Evolutionary conservation across 768 basidiomycete species (phyloP).

Genomic region (Cubamyces sp.): DNA sequence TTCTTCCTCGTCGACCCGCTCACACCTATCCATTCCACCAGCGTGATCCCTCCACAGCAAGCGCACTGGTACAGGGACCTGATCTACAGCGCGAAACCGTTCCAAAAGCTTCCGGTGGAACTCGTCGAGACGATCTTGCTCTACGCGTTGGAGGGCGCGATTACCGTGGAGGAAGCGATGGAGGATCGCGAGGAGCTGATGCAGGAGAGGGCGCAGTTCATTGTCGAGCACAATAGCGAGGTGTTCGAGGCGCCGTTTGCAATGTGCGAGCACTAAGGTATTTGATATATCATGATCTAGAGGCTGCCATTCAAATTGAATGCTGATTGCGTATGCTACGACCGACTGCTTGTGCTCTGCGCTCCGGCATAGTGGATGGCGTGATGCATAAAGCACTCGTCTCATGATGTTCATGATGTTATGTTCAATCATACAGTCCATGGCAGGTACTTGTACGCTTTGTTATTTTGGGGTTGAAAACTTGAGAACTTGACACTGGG

Average conservation of each 20-base stretch:
- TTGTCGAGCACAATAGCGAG: slow-evolving; percentile 9
- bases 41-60: slow-evolving; percentile 39
- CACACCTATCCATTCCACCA: slow-evolving; percentile 35
- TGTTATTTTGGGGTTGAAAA: too few species aligned
- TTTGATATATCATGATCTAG: too few species aligned
- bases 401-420: too few species aligned
- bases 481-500: too few species aligned
- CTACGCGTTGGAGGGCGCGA: slow-evolving; percentile 13
- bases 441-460: too few species aligned
- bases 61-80: slow-evolving; percentile 29
- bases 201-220: slow-evolving; percentile 27
- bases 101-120: slow-evolving; percentile 28
- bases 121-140: slow-evolving; percentile 24
- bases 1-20: slow-evolving; percentile 45
- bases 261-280: slow-evolving; percentile 24
- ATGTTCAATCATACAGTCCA: too few species aligned
- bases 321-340: too few species aligned
- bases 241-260: slow-evolving; percentile 23
- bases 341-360: too few species aligned
- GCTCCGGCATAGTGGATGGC: too few species aligned
- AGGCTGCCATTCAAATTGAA: too few species aligned
- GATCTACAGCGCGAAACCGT: not conserved
- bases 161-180: slow-evolving; percentile 21
- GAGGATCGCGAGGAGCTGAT: slow-evolving; percentile 25
- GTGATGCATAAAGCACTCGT: too few species aligned